Conservation (phyloP, 495 filamentous ascomycete species). For the Xylaria longipes region DNA sequence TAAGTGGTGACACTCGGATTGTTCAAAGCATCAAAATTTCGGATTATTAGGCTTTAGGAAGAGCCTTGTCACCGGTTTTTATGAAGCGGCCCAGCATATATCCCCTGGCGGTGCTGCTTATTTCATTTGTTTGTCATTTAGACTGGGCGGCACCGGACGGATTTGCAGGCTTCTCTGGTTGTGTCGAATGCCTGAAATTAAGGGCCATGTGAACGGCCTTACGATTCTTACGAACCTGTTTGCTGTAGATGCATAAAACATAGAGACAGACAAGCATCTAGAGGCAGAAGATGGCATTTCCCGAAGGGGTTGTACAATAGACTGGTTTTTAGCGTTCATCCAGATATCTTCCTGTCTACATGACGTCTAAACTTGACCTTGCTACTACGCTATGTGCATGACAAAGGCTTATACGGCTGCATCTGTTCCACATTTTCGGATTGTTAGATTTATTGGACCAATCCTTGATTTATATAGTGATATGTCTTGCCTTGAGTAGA, state of each 20-base stretch:
- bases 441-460: too few species aligned
- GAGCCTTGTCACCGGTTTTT: slow-evolving; percentile 27
- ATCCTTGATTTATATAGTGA: too few species aligned
- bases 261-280: slow-evolving; percentile 37
- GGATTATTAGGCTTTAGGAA: slow-evolving; percentile 22
- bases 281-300: slow-evolving; percentile 37
- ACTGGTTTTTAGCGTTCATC: slow-evolving; percentile 28
- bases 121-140: slow-evolving; percentile 39
- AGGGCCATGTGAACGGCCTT: slow-evolving; percentile 19
- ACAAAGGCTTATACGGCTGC: not conserved
- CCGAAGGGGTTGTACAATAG: slow-evolving; percentile 41
- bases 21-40: not conserved
- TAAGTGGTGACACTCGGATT: slow-evolving; percentile 29
- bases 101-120: slow-evolving; percentile 31
- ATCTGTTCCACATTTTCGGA: too few species aligned
- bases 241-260: slow-evolving; percentile 35
- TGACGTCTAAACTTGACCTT: not conserved
- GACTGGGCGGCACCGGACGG: slow-evolving; percentile 38
- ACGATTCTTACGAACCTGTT: slow-evolving; percentile 28
- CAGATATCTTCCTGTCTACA: not conserved
- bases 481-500: too few species aligned
- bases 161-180: slow-evolving; percentile 35
- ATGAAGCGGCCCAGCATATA: slow-evolving; percentile 32
- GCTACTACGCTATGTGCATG: not conserved
- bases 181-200: slow-evolving; percentile 31